A percentile compares a stretch with the other conserved stretches of the same genome.
Evolutionary conservation across 768 basidiomycete species (phyloP).

Genomic region (Austroboletus festivus): DNA sequence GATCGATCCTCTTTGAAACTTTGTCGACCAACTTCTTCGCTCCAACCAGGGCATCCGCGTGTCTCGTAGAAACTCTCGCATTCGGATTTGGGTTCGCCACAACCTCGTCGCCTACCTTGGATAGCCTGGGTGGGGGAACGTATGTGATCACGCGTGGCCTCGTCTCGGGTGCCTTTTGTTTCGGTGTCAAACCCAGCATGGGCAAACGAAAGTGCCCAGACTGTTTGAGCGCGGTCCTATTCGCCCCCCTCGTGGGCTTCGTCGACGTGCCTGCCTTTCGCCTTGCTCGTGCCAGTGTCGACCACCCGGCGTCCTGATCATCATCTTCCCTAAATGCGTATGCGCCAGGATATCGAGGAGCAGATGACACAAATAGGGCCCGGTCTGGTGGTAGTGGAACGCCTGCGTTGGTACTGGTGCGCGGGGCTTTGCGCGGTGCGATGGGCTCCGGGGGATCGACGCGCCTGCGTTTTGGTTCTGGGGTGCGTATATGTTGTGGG

Average conservation of each 20-base stretch:
- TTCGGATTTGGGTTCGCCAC: no score
- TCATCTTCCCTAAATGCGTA: conserved; percentile 19
- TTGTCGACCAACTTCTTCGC: background rate
- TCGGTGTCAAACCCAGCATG: background rate
- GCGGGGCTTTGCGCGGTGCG: conserved; percentile 1
- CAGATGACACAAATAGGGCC: background rate
- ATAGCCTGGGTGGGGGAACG: conserved; percentile 29
- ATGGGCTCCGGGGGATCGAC: conserved; percentile 1
- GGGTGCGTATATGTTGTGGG: conserved; percentile 7
- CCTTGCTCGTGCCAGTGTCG: conserved; percentile 7
- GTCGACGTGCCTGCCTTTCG: conserved; percentile 1
- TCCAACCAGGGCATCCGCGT: no score
- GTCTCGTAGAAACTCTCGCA: no score
- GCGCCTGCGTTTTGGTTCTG: conserved; percentile 5
- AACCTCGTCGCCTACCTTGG: conserved; percentile 8
- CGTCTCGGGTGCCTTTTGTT: background rate
- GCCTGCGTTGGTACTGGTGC: background rate
- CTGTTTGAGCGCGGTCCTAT: conserved; percentile 7
- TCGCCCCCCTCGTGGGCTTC: background rate
- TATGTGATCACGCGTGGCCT: conserved; percentile 28
- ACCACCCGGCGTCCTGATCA: conserved; percentile 22
- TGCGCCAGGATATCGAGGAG: conserved; percentile 8
- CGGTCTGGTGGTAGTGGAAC: background rate
- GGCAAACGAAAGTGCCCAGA: conserved; percentile 27
- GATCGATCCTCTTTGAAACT: background rate